Evolutionary conservation across 1,284 basidiomycete genomes (phyloP).

Genomic region (Cutaneotrichosporon mucoides): DNA sequence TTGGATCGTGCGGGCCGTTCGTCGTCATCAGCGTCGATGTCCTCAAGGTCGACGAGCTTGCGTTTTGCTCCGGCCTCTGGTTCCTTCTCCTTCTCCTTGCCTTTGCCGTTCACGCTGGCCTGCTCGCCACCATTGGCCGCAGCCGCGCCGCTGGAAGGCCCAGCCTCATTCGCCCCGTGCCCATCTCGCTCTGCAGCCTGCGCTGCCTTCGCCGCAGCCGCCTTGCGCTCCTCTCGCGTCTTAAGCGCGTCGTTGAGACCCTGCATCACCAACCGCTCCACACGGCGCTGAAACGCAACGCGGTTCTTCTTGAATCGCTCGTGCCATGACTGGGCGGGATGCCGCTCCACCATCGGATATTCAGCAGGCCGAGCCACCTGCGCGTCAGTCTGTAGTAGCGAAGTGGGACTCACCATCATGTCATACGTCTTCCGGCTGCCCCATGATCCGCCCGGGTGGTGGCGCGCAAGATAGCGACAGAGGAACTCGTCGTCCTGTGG

Average conservation of each 20-base stretch:
- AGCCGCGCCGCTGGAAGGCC: background rate
- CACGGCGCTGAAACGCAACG: conserved; percentile 19
- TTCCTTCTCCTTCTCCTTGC: no score
- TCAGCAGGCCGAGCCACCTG: background rate
- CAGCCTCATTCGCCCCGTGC: background rate
- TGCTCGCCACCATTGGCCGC: no score
- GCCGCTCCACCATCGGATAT: conserved; percentile 28
- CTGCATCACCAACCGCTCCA: conserved; percentile 13
- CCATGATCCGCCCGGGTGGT: conserved; percentile 29
- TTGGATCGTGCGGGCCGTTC: no score
- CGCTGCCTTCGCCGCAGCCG: conserved; percentile 7
- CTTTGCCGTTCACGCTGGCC: background rate
- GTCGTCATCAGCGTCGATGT: no score
- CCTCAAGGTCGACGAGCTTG: background rate
- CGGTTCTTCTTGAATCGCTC: conserved; percentile 42
- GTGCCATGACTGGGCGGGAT: conserved; percentile 42
- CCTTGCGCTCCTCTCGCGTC: conserved; percentile 26
- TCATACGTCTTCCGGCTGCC: conserved; percentile 37
- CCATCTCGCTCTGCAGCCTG: no score
- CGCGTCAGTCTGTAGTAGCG: conserved; percentile 10
- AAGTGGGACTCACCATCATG: conserved; percentile 28
- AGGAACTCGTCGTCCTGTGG: conserved; percentile 43
- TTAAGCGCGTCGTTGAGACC: conserved; percentile 30
- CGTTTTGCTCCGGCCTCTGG: background rate
- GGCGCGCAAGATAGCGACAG: conserved; percentile 35